A percentile compares a stretch with the other conserved stretches of the same genome.
These are phyloP conservation scores for Mortierella sp. DNA, from an alignment of 371 early-diverging fungal species.

Conservation along the genomic window DNA sequence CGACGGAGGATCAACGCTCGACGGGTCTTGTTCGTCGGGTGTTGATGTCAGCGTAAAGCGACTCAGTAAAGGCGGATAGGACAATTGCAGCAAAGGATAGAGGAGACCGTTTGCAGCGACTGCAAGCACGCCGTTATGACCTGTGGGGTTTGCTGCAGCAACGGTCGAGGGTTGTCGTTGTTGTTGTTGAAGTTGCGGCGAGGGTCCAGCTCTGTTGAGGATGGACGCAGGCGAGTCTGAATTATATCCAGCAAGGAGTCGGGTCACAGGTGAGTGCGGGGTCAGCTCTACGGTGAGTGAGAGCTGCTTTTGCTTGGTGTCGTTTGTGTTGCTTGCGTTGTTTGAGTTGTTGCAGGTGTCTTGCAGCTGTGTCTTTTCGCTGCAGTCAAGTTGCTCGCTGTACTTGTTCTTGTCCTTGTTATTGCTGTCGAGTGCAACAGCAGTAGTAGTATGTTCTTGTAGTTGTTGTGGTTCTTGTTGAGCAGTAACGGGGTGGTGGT, in stretches of 20 bases:
- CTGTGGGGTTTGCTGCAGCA: constrained; percentile 18
- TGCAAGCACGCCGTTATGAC: constrained; percentile 21
- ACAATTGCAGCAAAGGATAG: constrained; percentile 36
- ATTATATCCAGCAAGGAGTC: constrained; percentile 6
- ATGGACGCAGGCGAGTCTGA: not conserved
- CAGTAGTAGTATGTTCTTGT: not conserved
- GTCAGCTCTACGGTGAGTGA: not conserved
- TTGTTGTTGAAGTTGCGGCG: not conserved
- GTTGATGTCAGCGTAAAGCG: constrained; percentile 1
- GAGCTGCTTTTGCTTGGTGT: not conserved
- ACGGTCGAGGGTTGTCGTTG: not conserved
- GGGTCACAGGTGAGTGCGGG: constrained; percentile 4
- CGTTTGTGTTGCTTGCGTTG: not conserved
- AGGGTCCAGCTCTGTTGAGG: constrained; percentile 13
- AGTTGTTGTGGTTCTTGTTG: not conserved
- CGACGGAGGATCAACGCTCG: constrained; percentile 22
- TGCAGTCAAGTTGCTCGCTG: not conserved
- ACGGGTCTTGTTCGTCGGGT: constrained; percentile 1
- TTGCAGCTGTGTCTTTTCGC: not conserved
- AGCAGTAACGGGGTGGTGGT: not conserved
- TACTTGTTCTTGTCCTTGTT: not conserved
- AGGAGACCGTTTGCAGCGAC: constrained; percentile 28
- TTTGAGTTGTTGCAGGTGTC: not conserved
- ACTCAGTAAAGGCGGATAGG: not conserved
- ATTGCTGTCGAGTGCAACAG: not conserved